Conservation (phyloP, 768 basidiomycete species). For the Arthromyces matolae region DNA sequence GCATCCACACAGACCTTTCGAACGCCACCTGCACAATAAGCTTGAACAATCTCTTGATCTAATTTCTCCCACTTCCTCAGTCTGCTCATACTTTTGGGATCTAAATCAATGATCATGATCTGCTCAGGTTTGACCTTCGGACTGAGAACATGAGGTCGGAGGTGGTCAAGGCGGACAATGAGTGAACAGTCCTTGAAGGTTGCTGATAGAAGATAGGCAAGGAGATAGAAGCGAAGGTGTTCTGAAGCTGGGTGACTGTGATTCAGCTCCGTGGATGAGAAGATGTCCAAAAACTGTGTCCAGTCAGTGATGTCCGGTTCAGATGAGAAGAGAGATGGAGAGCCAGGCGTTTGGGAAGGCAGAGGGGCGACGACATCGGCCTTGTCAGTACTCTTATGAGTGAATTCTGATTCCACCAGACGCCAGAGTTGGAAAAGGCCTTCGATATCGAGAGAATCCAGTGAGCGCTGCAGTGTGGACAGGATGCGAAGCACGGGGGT, state of each 20-base stretch:
- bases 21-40: conserved; percentile 31
- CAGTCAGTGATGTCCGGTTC: conserved; percentile 67
- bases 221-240: conserved; percentile 56
- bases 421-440: conserved; percentile 56
- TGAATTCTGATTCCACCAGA: conserved; percentile 27
- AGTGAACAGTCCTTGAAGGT: conserved; percentile 96
- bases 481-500: conserved; percentile 54
- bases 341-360: conserved; percentile 29
- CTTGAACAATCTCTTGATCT: conserved; percentile 61
- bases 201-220: conserved; percentile 83
- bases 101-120: conserved; percentile 81
- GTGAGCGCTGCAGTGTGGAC: conserved; percentile 61
- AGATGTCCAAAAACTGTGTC: conserved; percentile 56
- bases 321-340: conserved; percentile 26
- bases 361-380: conserved; percentile 9
- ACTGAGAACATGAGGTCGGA: conserved; percentile 18
- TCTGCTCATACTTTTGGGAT: conserved; percentile 67
- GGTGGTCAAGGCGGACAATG: conserved; percentile 33
- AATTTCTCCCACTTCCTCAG: conserved; percentile 69
- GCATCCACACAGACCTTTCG: conserved; percentile 32
- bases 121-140: conserved; percentile 21
- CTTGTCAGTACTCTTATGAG: too few relatives aligned
- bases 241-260: conserved; percentile 36
- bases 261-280: conserved; percentile 28
- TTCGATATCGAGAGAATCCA: conserved; percentile 86